Evolutionary conservation across 257 asterid species (phyloP).

Genomic region (Petrea volubilis): DNA sequence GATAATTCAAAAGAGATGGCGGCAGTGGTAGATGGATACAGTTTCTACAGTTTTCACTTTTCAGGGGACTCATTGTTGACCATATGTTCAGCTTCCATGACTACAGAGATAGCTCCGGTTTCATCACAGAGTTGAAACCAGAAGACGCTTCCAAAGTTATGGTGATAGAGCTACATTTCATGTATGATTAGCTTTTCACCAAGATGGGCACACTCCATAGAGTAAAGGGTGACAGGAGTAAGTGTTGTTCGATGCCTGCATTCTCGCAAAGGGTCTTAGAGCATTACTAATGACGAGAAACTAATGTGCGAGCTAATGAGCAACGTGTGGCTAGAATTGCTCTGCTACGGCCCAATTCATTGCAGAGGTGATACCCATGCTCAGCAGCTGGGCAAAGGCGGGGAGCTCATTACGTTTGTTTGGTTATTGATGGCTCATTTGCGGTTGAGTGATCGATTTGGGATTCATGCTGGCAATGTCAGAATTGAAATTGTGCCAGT

Average conservation of each 20-base stretch:
- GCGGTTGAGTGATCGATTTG: slow-evolving; percentile 28
- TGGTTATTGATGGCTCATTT: slow-evolving; percentile 48
- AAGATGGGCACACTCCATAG: slow-evolving; percentile 17
- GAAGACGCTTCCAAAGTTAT: too few species aligned
- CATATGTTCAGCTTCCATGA: slow-evolving; percentile 28
- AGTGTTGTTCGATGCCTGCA: slow-evolving; percentile 18
- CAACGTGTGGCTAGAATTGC: slow-evolving; percentile 47
- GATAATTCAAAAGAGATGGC: neutral
- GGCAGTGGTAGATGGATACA: neutral
- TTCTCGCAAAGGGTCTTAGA: slow-evolving; percentile 15
- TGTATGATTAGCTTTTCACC: slow-evolving; percentile 34
- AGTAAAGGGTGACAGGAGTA: slow-evolving; percentile 28
- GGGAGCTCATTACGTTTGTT: slow-evolving; percentile 50
- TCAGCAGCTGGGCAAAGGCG: slow-evolving; percentile 40
- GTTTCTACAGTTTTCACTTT: neutral
- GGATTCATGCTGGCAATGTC: slow-evolving; percentile 1
- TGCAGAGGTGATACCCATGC: slow-evolving; percentile 38
- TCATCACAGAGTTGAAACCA: neutral
- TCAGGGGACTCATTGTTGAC: slow-evolving; percentile 34
- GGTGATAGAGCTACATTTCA: too few species aligned
- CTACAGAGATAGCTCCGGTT: slow-evolving; percentile 2
- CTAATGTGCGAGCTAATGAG: slow-evolving; percentile 30
- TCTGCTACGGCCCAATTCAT: slow-evolving; percentile 37
- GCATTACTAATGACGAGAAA: neutral
- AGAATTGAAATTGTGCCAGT: slow-evolving; percentile 3